These are phyloP conservation scores for Leucocoprinus leucothites DNA, from an alignment of 768 basidiomycete species.

Conservation along the genomic window DNA sequence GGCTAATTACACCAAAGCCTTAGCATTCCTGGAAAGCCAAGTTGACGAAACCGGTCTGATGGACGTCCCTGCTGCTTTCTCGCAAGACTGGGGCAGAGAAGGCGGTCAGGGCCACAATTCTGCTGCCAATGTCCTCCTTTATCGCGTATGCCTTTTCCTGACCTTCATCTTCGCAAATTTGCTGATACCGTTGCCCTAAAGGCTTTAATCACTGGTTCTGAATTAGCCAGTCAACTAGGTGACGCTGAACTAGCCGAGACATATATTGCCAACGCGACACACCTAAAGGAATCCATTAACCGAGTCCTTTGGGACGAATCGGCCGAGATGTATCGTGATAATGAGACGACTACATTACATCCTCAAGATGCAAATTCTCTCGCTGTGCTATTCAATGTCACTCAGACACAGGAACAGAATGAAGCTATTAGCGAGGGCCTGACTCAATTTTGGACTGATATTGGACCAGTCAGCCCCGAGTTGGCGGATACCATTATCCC, in stretches of 20 bases:
- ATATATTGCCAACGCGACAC: constrained; percentile 31
- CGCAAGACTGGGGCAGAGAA: constrained; percentile 48
- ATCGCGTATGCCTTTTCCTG: constrained; percentile 27
- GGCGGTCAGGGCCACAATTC: constrained; percentile 45
- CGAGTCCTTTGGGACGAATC: constrained; percentile 38
- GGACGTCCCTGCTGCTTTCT: constrained; percentile 35
- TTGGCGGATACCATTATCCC: constrained; percentile 49
- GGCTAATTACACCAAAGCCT: constrained; percentile 40
- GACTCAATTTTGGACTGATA: constrained; percentile 44
- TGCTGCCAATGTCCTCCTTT: constrained; percentile 44
- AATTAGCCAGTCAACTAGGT: constrained; percentile 30
- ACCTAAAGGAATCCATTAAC: constrained; percentile 40
- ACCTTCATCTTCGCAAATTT: constrained; percentile 22
- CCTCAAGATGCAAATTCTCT: constrained; percentile 52
- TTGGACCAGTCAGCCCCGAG: constrained; percentile 46
- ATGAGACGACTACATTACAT: constrained; percentile 35
- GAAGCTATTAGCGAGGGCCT: constrained; percentile 39
- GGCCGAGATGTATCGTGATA: constrained; percentile 46
- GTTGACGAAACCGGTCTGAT: constrained; percentile 36
- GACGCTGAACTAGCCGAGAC: constrained; percentile 19
- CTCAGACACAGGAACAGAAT: constrained; percentile 34
- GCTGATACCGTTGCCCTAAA: constrained; percentile 18
- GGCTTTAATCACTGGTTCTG: constrained; percentile 32
- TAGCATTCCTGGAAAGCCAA: constrained; percentile 37
- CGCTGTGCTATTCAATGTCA: constrained; percentile 45